Conservation (phyloP, 257 asterid genomes). For the Scutellaria minor region DNA sequence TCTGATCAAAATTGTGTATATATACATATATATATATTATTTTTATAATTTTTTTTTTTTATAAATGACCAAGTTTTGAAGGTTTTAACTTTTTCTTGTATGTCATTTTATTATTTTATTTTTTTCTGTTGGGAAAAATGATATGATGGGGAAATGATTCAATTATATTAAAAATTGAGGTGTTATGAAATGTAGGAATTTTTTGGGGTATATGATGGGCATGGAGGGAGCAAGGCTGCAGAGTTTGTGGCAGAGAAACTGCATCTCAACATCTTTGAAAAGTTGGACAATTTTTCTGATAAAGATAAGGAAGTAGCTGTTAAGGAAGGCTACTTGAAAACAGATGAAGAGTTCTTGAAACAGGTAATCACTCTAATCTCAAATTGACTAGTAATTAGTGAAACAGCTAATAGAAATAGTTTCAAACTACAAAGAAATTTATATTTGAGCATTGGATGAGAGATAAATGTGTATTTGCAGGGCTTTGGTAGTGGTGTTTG, state of each 20-base stretch:
- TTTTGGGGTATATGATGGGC: constrained; percentile 97
- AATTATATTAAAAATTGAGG: too few relatives aligned
- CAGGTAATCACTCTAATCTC: constrained; percentile 48
- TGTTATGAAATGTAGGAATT: constrained; percentile 54
- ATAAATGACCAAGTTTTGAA: too few relatives aligned
- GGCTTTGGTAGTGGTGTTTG: constrained; percentile 78
- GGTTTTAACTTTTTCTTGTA: too few relatives aligned
- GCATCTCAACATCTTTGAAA: constrained; percentile 63
- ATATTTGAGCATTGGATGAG: too few relatives aligned
- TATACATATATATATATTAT: too few relatives aligned
- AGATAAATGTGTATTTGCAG: constrained; percentile 34
- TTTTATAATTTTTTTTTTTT: too few relatives aligned
- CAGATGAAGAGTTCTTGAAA: constrained; percentile 81
- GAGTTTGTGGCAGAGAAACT: constrained; percentile 78
- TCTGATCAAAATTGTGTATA: too few relatives aligned
- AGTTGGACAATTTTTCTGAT: constrained; percentile 45
- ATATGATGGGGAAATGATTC: too few relatives aligned
- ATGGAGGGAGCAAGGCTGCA: constrained; percentile 89
- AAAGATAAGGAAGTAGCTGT: constrained; percentile 60
- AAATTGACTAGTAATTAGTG: constrained; percentile 44
- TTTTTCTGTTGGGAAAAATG: too few relatives aligned
- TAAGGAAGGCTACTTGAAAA: constrained; percentile 68
- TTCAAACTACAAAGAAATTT: too few relatives aligned
- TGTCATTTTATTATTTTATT: too few relatives aligned
- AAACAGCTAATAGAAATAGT: neutral